Evolutionary conservation across 176 grass and related monocot genomes (phyloP), one percentile per base, ranked within the genome.

Genomic region (Aegilops umbellulata): DNA sequence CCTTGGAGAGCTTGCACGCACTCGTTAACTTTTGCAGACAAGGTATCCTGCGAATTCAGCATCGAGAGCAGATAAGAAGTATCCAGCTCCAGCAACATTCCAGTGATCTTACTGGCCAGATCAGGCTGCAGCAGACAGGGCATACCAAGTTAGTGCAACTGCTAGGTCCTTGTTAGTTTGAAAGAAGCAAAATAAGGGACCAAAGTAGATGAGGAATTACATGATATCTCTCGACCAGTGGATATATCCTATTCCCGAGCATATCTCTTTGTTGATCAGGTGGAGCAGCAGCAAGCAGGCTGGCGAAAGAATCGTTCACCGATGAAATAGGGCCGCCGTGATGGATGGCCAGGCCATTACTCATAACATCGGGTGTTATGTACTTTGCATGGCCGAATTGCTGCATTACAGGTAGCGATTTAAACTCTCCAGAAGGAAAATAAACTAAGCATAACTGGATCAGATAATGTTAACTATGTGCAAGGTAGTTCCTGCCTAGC

Each of bases 31-130:
- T 95, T 98, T 49, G 86, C 78, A 3, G 84, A 77, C 36, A 98
- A 29, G 83, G 87, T 88, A 16, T 95, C 81, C 2, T 89, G 74
- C 0, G 93, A 95, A 38, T 84, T 7, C 19, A 97, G 38, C 2
- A 82, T 53, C 17, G 55, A 58, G 17, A 91, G 23, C 62, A 90
- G 30, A 39, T 97, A 88, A 10, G 83, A 90, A 20, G 82, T 92
- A 27, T 91, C 92, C 65, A 95, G 83, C 67, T 93, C 87, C 80
- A 98, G 62, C 19, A 98, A 62, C 91, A 93, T 93, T 68, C 86
- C 91, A 9, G 90, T 98, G 76, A 98, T 98, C 78, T 98, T 98
- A 20, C 67, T 85, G 2, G 87, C 91, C 39, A 87, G 83, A 4
- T 92, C 74, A 87, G 80, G 87, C 95, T 98, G 27, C 38, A 81